Conservation (phyloP, 169 alveolate species). For the Plasmodium inui region DNA sequence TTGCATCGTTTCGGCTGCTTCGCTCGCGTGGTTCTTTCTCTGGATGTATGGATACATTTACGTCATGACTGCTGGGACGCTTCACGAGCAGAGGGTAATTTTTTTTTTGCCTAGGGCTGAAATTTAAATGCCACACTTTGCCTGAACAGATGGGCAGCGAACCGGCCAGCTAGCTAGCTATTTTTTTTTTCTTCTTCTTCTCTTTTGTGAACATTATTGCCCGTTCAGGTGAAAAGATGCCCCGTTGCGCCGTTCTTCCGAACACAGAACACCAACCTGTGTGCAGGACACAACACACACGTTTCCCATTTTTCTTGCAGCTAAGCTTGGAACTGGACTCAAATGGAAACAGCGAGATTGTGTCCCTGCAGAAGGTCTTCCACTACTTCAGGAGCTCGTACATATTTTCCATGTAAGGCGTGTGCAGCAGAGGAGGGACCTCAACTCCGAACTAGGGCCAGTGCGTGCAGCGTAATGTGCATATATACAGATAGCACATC, state of each 20-base stretch:
- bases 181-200: neutral
- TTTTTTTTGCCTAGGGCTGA: neutral
- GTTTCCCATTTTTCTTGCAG: neutral
- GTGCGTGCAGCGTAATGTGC: neutral
- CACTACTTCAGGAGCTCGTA: slow-evolving; percentile 55
- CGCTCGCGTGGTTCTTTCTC: slow-evolving; percentile 17
- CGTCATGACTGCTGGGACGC: slow-evolving; percentile 56
- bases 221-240: slow-evolving; percentile 1
- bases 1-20: neutral
- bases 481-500: neutral
- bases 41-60: slow-evolving; percentile 16
- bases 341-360: slow-evolving; percentile 56
- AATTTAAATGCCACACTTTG: neutral
- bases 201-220: neutral
- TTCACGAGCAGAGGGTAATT: slow-evolving; percentile 39
- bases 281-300: neutral
- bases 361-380: slow-evolving; percentile 48
- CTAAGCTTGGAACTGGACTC: slow-evolving; percentile 28
- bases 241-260: neutral
- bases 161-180: neutral
- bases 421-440: neutral
- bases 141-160: neutral
- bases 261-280: neutral
- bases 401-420: slow-evolving; percentile 42
- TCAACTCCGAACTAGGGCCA: no score